phyloP scores from a whole-genome alignment of 139 green algal genomes.

The Trebouxia sp. region DNA sequence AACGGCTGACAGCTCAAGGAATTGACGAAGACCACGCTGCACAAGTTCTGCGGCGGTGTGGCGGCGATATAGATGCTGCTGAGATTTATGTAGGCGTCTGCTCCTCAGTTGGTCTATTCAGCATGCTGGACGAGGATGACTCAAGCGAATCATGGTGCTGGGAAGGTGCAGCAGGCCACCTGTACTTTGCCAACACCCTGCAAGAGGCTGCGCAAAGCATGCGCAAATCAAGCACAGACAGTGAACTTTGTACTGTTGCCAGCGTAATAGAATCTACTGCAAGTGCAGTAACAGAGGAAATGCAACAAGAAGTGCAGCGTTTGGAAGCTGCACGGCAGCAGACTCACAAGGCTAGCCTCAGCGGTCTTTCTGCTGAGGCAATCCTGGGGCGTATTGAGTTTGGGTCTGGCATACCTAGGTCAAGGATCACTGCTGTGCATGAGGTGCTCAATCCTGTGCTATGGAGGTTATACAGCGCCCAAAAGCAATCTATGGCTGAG shows the following conservation, averaged over 20 bases:
- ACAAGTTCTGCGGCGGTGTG: neutral
- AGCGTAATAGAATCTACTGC: neutral
- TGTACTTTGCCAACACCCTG: neutral
- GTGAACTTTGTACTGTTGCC: neutral
- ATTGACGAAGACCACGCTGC: neutral
- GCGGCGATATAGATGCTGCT: conserved; percentile 6
- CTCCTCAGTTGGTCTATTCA: neutral
- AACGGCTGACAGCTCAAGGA: neutral
- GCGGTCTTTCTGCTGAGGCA: neutral
- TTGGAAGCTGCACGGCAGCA: neutral
- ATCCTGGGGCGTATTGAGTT: neutral
- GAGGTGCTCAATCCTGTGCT: neutral
- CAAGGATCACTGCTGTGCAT: neutral
- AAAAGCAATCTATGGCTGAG: conserved; percentile 15
- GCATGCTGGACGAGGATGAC: neutral
- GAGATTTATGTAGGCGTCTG: conserved; percentile 4
- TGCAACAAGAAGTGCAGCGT: neutral
- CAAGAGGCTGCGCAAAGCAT: neutral
- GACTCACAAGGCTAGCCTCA: neutral
- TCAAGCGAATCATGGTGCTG: neutral
- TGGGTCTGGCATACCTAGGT: neutral
- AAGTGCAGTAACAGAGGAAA: neutral
- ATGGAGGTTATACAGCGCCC: neutral
- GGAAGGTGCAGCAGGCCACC: neutral
- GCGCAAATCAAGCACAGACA: neutral